These are phyloP conservation scores for Penicillium robsamsonii DNA, from an alignment of 495 filamentous ascomycete genomes.

Conservation along the genomic window DNA sequence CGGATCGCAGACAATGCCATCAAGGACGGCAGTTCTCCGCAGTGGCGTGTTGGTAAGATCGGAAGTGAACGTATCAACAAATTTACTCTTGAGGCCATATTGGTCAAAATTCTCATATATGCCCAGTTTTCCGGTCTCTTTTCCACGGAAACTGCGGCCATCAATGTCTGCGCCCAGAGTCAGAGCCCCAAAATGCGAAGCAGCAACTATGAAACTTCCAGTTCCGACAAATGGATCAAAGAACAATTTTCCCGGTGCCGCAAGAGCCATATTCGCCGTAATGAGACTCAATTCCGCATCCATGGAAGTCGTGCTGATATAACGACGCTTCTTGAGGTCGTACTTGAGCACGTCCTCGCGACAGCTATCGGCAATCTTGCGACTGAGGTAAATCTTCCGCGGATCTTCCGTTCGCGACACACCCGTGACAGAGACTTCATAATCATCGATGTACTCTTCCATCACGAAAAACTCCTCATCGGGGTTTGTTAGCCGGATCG, in stretches of 20 bases:
- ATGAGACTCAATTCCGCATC: constrained; percentile 89
- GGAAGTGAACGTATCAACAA: constrained; percentile 75
- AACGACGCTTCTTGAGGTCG: constrained; percentile 86
- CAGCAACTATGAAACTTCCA: constrained; percentile 83
- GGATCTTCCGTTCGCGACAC: constrained; percentile 46
- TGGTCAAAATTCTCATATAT: constrained; percentile 78
- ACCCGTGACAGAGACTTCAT: constrained; percentile 15
- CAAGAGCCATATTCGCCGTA: constrained; percentile 85
- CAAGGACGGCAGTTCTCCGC: constrained; percentile 57
- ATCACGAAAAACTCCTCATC: constrained; percentile 74
- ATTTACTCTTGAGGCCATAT: constrained; percentile 63
- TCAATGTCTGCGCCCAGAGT: constrained; percentile 90
- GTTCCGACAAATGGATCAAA: constrained; percentile 97
- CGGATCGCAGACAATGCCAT: constrained; percentile 95
- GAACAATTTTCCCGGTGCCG: constrained; percentile 75
- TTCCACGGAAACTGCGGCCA: constrained; percentile 78
- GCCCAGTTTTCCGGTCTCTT: constrained; percentile 45
- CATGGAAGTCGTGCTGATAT: constrained; percentile 96
- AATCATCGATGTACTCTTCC: constrained; percentile 68
- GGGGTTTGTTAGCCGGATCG: constrained; percentile 67
- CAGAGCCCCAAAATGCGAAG: constrained; percentile 82
- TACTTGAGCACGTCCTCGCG: constrained; percentile 69
- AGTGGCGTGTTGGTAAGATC: constrained; percentile 90
- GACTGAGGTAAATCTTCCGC: constrained; percentile 64
- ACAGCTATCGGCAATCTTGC: constrained; percentile 60